A percentile compares a stretch with the other conserved stretches of the same genome.
phyloP scores from a whole-genome alignment of 179 eudicot genomes.

The Silene noctiflora region DNA sequence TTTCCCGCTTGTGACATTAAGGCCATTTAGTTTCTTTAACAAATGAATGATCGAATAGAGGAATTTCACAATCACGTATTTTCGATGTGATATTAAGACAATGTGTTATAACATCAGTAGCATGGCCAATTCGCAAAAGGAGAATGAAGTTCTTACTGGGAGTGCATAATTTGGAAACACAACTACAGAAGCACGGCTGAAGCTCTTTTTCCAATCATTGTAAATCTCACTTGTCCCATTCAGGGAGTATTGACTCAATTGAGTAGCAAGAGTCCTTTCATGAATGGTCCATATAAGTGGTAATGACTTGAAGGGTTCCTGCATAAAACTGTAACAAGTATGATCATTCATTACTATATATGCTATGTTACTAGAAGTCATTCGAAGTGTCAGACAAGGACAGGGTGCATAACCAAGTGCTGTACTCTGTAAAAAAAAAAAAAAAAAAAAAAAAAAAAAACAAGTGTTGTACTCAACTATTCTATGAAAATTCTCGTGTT shows the following conservation, averaged over 20 bases:
- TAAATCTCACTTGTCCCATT: conserved; percentile 46
- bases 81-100: too few relatives aligned
- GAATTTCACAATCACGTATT: too few relatives aligned
- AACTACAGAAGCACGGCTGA: conserved; percentile 62
- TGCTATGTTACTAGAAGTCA: too few relatives aligned
- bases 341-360: conserved; percentile 32
- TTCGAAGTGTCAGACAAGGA: too few relatives aligned
- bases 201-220: conserved; percentile 63
- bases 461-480: too few relatives aligned
- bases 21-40: too few relatives aligned
- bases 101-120: not conserved
- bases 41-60: too few relatives aligned
- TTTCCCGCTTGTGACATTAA: too few relatives aligned
- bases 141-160: conserved; percentile 47
- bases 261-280: conserved; percentile 47
- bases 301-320: conserved; percentile 36
- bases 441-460: too few relatives aligned
- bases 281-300: conserved; percentile 40
- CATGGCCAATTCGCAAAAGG: not conserved
- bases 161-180: conserved; percentile 77
- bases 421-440: too few relatives aligned
- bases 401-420: too few relatives aligned
- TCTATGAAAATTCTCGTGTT: too few relatives aligned
- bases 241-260: conserved; percentile 44
- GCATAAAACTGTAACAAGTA: conserved; percentile 65